Percentiles rank a stretch among this genome's conserved stretches.
Evolutionary conservation across 495 filamentous ascomycete species (phyloP).

Genomic region (Penicillium chermesinum): DNA sequence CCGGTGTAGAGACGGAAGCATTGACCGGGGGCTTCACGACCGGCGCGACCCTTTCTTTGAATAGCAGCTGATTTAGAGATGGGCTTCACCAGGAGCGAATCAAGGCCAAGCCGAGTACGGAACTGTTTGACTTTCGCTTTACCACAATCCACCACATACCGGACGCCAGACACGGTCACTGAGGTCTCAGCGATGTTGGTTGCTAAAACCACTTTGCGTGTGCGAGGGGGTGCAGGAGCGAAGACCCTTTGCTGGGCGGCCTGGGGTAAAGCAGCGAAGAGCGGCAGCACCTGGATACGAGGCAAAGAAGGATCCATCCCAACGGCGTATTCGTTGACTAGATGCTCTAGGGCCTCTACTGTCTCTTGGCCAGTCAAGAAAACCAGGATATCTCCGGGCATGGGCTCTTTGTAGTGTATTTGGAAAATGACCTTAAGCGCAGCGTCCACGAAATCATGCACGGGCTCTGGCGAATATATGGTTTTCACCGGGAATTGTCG

Average conservation of each 20-base stretch:
- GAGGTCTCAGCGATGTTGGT: conserved; percentile 99
- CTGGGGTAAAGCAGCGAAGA: conserved; percentile 70
- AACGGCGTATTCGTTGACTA: conserved; percentile 73
- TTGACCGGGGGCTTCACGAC: conserved; percentile 83
- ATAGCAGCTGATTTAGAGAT: conserved; percentile 93
- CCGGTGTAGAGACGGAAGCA: conserved; percentile 91
- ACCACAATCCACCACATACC: conserved; percentile 87
- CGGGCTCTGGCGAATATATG: conserved; percentile 68
- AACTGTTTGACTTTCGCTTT: conserved; percentile 94
- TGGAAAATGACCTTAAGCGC: conserved; percentile 81
- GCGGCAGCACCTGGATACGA: conserved; percentile 63
- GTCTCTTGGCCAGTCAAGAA: conserved; percentile 94
- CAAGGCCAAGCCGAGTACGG: conserved; percentile 75
- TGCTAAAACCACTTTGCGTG: conserved; percentile 82
- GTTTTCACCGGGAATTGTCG: conserved; percentile 83
- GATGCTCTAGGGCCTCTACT: conserved; percentile 72
- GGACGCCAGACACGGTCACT: conserved; percentile 89
- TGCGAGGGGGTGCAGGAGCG: conserved; percentile 63
- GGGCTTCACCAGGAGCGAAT: conserved; percentile 84
- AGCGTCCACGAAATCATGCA: conserved; percentile 77
- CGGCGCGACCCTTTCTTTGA: conserved; percentile 87
- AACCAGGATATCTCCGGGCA: conserved; percentile 89
- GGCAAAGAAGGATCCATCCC: conserved; percentile 69
- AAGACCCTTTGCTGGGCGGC: conserved; percentile 83
- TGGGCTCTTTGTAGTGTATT: conserved; percentile 78